Evolutionary conservation across 2,329 filamentous ascomycete genomes (phyloP), one percentile per base, ranked within the genome.

Genomic region (Grosmannia penicillata): DNA sequence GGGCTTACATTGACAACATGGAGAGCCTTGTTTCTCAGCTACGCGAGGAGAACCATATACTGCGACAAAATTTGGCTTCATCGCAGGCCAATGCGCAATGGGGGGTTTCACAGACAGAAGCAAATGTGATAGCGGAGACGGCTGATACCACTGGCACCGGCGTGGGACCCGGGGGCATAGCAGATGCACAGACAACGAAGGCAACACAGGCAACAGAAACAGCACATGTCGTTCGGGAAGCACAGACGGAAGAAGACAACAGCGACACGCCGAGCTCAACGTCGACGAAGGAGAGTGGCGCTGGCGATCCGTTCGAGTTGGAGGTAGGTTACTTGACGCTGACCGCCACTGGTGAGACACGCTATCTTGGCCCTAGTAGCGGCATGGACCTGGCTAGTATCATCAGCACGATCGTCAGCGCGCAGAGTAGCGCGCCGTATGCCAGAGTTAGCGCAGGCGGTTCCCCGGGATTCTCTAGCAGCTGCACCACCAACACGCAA

Each of bases 311-410:
- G 14, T 35, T 40, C 17, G 22, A 35, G 3, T 9, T 40, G 8
- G 38, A 43, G 31, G 36, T 40, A 7, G 41, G 38, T 27, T 33
- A 40, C 23, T 28, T 40, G 7, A 23, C 37, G 13, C 27, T 40
- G n/a, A 37, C 28, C 1, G 34, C 39, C 15, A 40, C 43, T 5
- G 34, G 38, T 9, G 37, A 42, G 35, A 37, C 43, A 5, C 43
- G 43, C 6, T 47, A 41, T 35, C 40, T 45, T 5, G 45, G 45
- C n/a, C 36, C 45, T 6, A 45, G 43, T 29, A 45, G 40, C 32
- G 45, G 43, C 17, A 27, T 45, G 4, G 40, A 28, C 25, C 35
- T 43, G 27, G 38, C 34, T 18, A 40, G 22, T 24, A 38, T 40
- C n/a, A 38, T 43, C 22, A 33, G 27, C 36, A 33, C 33, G 13